Base-by-base conservation (phyloP, 2,329 filamentous ascomycete species). In the Myriangium duriaei region DNA sequence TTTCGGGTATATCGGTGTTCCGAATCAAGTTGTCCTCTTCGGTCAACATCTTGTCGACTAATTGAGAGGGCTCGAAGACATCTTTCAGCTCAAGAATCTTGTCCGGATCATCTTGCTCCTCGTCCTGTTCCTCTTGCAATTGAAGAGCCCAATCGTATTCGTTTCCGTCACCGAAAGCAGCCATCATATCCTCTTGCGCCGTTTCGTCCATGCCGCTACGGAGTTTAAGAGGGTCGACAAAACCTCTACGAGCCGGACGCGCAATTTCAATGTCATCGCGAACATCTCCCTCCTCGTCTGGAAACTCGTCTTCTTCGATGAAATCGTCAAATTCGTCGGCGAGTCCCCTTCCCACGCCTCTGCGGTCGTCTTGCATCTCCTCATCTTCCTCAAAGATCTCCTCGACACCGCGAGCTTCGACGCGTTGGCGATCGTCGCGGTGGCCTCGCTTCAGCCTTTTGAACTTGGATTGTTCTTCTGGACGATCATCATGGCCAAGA, bases 331-430 rank as follows among this genome's bases (percentile, higher is more conserved):
- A 84, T 52, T 93, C 85, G 57, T 92, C 82, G 32, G 74, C 73
- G 44, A 73, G 67, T 24, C 69, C 68, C 42, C 81, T 49, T 34
- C 47, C 44, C 3, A 42, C 45, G 34, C 57, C 48, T 41, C 55
- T 53, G 12, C 57, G 51, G n/a, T 47, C 44, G 29, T 69, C 69
- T 40, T 50, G 53, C 3, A 65, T 75, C 12, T 93, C 87, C 45
- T 96, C 88, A 37, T 95, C 88, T 48, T 94, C 88, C 24, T 84
- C 87, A 59, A 98, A 98, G 48, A 98, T 96, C 49, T 95, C 80
- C 48, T 86, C 80, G 11, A 96, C 74, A 15, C 81, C 85, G 44
- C 80, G 79, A 29, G 76, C 71, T 47, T 78, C 71, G 48, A 65
- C 67, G 16, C 67, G 67, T 14, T 65, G 57, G 37, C 75, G 71